Evolutionary conservation across 768 basidiomycete genomes (phyloP).

Genomic region (Gelatoporia subvermispora): DNA sequence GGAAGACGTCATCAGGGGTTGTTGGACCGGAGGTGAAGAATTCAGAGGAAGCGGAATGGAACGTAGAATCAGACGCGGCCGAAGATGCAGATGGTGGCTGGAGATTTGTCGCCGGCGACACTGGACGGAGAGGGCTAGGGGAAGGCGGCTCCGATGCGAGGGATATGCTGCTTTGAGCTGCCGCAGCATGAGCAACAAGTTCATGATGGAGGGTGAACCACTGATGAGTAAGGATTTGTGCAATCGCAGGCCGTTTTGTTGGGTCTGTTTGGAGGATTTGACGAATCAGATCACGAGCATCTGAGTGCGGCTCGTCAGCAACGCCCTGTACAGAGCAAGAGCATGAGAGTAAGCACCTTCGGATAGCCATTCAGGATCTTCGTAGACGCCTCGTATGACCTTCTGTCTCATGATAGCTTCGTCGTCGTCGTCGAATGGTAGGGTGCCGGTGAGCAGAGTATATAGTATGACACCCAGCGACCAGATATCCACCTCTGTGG

Average conservation of each 20-base stretch:
- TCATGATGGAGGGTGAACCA: conserved; percentile 59
- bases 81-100: conserved; percentile 38
- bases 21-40: conserved; percentile 47
- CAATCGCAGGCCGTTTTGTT: conserved; percentile 67
- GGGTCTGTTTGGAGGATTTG: conserved; percentile 77
- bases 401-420: conserved; percentile 77
- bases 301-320: conserved; percentile 35
- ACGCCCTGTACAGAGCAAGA: background rate
- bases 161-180: conserved; percentile 16
- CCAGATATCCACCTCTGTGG: conserved; percentile 90
- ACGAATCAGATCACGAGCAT: conserved; percentile 79
- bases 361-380: conserved; percentile 91
- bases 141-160: conserved; percentile 27
- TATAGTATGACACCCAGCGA: conserved; percentile 91
- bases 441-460: conserved; percentile 80
- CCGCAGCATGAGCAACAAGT: conserved; percentile 1
- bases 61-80: conserved; percentile 43
- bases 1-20: conserved; percentile 45
- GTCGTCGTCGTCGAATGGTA: conserved; percentile 90
- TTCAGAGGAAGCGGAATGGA: conserved; percentile 50
- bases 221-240: conserved; percentile 77
- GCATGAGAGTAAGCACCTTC: conserved; percentile 46
- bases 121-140: conserved; percentile 23
- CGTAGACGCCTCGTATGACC: conserved; percentile 82
- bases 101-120: conserved; percentile 24